These are phyloP conservation scores for Daucus carota DNA, from an alignment of 129 eudicot genomes.

Conservation along the genomic window DNA sequence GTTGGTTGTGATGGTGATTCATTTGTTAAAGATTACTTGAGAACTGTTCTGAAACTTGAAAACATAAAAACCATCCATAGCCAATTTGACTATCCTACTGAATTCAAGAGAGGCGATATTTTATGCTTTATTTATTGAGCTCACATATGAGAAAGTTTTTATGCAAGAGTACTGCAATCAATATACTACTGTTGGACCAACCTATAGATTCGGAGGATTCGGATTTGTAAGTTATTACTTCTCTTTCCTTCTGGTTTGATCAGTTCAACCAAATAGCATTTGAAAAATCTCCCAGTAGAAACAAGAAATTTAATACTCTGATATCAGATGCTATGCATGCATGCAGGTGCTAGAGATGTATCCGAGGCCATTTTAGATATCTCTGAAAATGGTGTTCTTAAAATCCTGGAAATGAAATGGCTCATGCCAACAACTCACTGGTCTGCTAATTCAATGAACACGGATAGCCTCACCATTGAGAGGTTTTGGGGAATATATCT, in stretches of 20 bases:
- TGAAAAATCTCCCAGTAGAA: neutral
- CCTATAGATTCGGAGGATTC: constrained; percentile 48
- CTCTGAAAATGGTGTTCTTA: constrained; percentile 19
- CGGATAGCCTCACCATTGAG: constrained; percentile 6
- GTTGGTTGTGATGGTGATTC: constrained; percentile 57
- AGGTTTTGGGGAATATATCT: constrained; percentile 30
- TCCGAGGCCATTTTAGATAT: constrained; percentile 41
- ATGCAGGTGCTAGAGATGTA: constrained; percentile 39
- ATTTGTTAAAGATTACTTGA: constrained; percentile 37
- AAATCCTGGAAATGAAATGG: constrained; percentile 14
- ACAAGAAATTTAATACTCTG: neutral
- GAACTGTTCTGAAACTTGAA: constrained; percentile 18
- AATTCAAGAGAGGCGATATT: constrained; percentile 28
- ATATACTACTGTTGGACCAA: constrained; percentile 30
- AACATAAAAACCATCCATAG: constrained; percentile 20
- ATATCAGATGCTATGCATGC: neutral
- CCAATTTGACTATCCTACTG: constrained; percentile 22
- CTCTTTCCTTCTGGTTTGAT: neutral
- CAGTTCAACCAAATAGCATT: neutral
- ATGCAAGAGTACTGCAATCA: constrained; percentile 31
- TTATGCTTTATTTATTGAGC: constrained; percentile 48
- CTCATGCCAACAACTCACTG: constrained; percentile 6
- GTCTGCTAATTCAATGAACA: neutral
- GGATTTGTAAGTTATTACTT: constrained; percentile 39
- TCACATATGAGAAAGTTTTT: constrained; percentile 43